Evolutionary conservation across 2,329 filamentous ascomycete species (phyloP).

Genomic region (Fusarium continuum): DNA sequence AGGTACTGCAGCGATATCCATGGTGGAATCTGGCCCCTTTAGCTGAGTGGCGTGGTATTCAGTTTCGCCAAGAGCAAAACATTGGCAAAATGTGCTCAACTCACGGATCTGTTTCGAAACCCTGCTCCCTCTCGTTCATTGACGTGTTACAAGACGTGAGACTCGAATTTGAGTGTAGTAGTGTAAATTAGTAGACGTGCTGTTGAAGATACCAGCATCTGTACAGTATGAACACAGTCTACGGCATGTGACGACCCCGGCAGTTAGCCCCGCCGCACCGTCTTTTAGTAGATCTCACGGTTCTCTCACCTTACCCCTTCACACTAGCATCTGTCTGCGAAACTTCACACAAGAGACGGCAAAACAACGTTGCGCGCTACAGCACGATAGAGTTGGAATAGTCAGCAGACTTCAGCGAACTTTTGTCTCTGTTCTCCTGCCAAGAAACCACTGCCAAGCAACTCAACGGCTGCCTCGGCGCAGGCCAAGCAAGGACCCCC

Average conservation of each 20-base stretch:
- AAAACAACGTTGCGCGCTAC: constrained; percentile 13
- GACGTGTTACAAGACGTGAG: constrained; percentile 18
- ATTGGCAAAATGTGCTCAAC: neutral
- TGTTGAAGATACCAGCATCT: neutral
- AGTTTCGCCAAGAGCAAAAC: neutral
- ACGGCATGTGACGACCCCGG: constrained; percentile 22
- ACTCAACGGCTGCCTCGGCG: constrained; percentile 14
- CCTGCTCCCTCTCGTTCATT: constrained; percentile 10
- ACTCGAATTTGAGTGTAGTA: constrained; percentile 16
- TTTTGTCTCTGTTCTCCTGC: constrained; percentile 4
- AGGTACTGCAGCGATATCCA: neutral
- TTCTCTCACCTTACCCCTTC: constrained; percentile 38
- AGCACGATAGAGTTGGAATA: neutral
- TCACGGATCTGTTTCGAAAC: too few relatives aligned
- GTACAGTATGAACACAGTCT: constrained; percentile 33
- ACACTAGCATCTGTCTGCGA: constrained; percentile 36
- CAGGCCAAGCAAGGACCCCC: constrained; percentile 2
- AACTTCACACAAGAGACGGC: constrained; percentile 7
- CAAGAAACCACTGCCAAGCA: neutral
- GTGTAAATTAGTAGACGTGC: neutral
- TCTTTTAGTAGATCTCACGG: constrained; percentile 17
- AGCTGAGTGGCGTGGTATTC: neutral
- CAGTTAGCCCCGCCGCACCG: constrained; percentile 26
- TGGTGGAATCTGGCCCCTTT: neutral
- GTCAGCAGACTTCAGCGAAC: constrained; percentile 9